Evolutionary conservation across 108 stramenopile genomes (phyloP), one percentile per base, ranked within the genome.

Genomic region (Skeletonema menzelii): DNA sequence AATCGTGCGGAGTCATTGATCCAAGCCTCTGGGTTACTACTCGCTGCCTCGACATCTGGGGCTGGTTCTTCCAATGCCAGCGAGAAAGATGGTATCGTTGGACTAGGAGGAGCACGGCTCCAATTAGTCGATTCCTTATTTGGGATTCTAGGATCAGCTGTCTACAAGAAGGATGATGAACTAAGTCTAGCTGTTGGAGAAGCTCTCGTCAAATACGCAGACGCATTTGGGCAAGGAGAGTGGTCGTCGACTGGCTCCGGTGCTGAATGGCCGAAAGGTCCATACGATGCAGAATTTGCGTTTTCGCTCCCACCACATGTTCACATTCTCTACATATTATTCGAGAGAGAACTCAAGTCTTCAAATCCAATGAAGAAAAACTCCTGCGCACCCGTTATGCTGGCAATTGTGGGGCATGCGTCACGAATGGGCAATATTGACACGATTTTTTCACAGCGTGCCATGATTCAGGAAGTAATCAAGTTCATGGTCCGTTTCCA

Each of bases 101-200:
- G 75, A 31, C 75, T 88, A 53, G 79, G 82, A 20, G 76, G 69
- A 30, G 64, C 86, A 26, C 70, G 86, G 22, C 69, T 86, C 19
- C 72, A 78, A 42, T 87, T 87, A 67, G 73, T 86, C n/a, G 88
- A 88, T 24, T 75, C 82, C 12, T 49, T 92, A 6, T 85, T 94
- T 75, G 56, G 38, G 7, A 15, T 90, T 35, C 56, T 94, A 2
- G 93, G 91, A 27, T 91, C 90, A 1, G 53, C 73, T 13, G 85
- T 89, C 2, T 84, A 83, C 66, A 67, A 84, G 35, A 89, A 90
- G 64, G 91, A 94, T 56, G 87, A 90, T 30, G 91, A 92, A 67
- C 70, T 92, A n/a, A 78, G 86, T 30, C 67, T 94, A 4, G 59
- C 56, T 8, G 85, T 86, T 20, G 93, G 93, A 8, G 93, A 94